Evolutionary conservation across 768 basidiomycete species (phyloP), one percentile per base, ranked within the genome.

Genomic region (Galerina sulciceps): DNA sequence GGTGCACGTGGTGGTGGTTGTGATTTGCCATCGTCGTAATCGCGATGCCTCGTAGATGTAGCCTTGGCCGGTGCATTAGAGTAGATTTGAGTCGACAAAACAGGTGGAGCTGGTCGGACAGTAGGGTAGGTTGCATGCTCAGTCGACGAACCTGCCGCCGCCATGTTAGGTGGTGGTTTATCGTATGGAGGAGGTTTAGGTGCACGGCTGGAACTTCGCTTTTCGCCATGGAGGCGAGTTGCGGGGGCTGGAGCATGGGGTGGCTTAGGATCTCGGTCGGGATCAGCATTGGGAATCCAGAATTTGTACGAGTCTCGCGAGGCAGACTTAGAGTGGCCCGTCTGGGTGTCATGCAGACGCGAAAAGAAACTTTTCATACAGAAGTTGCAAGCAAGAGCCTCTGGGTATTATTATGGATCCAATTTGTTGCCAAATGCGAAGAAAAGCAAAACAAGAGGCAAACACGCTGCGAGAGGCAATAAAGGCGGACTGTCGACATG

Each of bases 361-460:
- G 77, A 78, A 67, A 81, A 79, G 72, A 81, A 78, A 76, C 74
- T 75, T 76, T 79, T 82, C 81, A 82, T 82, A 69, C 80, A 80
- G 73, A 68, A 59, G 64, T 59, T 53, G 57, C 40, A 53, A 53
- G 52, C 22, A 62, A 67, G 62, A 60, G 59, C 64, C 62, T 65
- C 66, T 60, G 55, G 59, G 53, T 69, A 64, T 60, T 62, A 53
- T 63, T 64, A 65, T 60, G 52, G 60, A 59, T 60, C 65, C 62
- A 61, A 53, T 31, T 52, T 55, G 58, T 55, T 61, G 58, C 60
- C 63, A 65, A 67, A 66, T 61, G 65, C 53, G 62, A 70, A 66
- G 57, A 61, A 68, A 62, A 63, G 61, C 50, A 66, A 66, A 67
- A 60, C 52, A 66, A 61, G 64, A 59, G 53, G 57, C 53, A 58